These are phyloP conservation scores for Quercus ilex DNA, from an alignment of 306 rosid genomes.

Conservation along the genomic window DNA sequence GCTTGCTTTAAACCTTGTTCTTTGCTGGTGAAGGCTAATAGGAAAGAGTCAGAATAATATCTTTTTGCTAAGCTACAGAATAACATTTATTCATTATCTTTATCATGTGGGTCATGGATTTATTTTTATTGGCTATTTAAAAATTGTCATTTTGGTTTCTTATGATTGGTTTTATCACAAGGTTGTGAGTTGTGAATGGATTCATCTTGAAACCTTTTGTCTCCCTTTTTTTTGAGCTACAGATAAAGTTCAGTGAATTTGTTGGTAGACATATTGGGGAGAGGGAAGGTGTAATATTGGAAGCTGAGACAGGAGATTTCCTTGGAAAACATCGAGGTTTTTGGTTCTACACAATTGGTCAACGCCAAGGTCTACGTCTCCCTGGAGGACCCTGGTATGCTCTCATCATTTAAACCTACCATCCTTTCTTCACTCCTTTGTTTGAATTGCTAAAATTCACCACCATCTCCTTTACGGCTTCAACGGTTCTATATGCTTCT, in stretches of 20 bases:
- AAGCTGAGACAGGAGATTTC: conserved; percentile 93
- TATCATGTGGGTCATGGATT: not conserved
- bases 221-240: conserved; percentile 16
- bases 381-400: conserved; percentile 95
- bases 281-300: conserved; percentile 82
- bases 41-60: not conserved
- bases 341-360: conserved; percentile 96
- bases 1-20: not conserved
- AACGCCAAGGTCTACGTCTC: conserved; percentile 87
- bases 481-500: not conserved
- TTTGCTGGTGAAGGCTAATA: conserved; percentile 7
- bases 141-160: not conserved
- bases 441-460: not conserved
- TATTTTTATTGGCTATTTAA: conserved; percentile 11
- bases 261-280: conserved; percentile 88
- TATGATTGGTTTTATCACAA: conserved; percentile 15
- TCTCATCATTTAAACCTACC: not conserved
- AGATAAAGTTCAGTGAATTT: conserved; percentile 94
- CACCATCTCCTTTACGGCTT: conserved; percentile 7
- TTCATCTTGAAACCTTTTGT: conserved; percentile 2
- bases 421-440: not conserved
- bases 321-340: conserved; percentile 89
- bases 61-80: too few relatives aligned
- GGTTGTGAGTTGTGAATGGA: conserved; percentile 2
- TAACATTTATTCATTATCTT: not conserved